Evolutionary conservation across 2,329 filamentous ascomycete genomes (phyloP), one percentile per base, ranked within the genome.

Genomic region (Pseudogymnoascus sp.): DNA sequence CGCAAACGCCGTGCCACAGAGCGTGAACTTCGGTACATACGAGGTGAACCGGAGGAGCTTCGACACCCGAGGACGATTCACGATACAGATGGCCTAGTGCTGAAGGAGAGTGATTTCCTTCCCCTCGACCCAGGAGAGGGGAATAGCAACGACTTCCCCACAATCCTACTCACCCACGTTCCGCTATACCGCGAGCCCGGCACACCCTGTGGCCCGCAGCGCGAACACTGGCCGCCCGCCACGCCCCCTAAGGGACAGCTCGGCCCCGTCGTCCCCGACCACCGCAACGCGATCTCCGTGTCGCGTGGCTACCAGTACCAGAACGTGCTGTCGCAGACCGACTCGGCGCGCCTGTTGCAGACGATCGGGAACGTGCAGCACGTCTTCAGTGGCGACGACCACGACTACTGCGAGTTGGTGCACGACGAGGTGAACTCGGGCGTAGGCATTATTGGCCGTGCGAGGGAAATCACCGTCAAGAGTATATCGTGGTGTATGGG

Each of bases 401-500:
- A 99, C 77, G 95, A 99, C 77, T 97, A 98, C 77, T 99, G 95
- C 77, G 93, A 96, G 71, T 78, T 98, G 6, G 82, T 87, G 0
- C 95, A 99, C 75, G 85, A 86, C 14, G 68, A 70, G 2, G 81
- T 84, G 16, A 85, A 87, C 64, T 86, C 86, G 66, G 59, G 59
- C 14, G 26, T 38, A 1, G 59, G 59, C 0, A 82, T 81, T 35
- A 83, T 81, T 26, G 84, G 88, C 33, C 81, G 80, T 59, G 78
- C 84, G 24, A 75, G 76, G 24, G 95, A 99, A 74, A 96, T 97
- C 67, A 99, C 95, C 0, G 92, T 98, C 70, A 99, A 99, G 78
- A 93, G 89, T 71, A 86, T 96, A 68, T 96, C 88, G 71, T 96
- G 93, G 91, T 92, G 91, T 16, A 98, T 98, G 95, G 93, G 95